A percentile compares a stretch with the other conserved stretches of the same genome.
Evolutionary conservation across 768 basidiomycete species (phyloP).

Genomic region (Lactifluus piperatus): DNA sequence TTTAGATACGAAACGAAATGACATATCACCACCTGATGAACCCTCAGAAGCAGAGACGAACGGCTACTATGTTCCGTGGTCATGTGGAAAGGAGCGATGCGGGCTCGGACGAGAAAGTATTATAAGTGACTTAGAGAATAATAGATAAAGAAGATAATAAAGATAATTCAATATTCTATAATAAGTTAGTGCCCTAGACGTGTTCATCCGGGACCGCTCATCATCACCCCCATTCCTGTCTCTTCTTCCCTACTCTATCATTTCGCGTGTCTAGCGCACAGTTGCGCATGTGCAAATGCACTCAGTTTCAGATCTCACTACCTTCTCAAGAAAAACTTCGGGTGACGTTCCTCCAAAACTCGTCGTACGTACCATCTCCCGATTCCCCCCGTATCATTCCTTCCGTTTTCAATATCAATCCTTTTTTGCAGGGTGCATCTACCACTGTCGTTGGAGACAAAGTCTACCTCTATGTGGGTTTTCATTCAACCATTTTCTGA

Average conservation of each 20-base stretch:
- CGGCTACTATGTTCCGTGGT: no score
- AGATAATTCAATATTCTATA: no score
- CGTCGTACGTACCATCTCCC: conserved; percentile 48
- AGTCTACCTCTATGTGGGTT: conserved; percentile 80
- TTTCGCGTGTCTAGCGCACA: not conserved
- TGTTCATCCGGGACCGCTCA: not conserved
- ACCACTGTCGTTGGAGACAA: conserved; percentile 85
- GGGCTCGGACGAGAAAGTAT: not conserved
- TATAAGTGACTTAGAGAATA: no score
- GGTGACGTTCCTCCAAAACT: conserved; percentile 86
- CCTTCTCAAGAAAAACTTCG: conserved; percentile 70
- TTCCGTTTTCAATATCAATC: conserved; percentile 1
- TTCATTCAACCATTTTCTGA: not conserved
- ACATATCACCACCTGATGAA: no score
- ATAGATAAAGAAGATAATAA: not conserved
- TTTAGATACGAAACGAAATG: no score
- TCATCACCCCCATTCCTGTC: not conserved
- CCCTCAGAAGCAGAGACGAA: no score
- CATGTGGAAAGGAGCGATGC: not conserved
- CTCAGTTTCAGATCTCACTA: conserved; percentile 85
- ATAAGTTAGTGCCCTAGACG: not conserved
- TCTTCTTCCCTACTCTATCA: not conserved
- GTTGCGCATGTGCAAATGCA: conserved; percentile 36
- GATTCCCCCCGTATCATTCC: not conserved
- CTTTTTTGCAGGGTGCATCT: conserved; percentile 59